Evolutionary conservation across 2,329 filamentous ascomycete species (phyloP), one percentile per base, ranked within the genome.

Genomic region (Colletotrichum magnum): DNA sequence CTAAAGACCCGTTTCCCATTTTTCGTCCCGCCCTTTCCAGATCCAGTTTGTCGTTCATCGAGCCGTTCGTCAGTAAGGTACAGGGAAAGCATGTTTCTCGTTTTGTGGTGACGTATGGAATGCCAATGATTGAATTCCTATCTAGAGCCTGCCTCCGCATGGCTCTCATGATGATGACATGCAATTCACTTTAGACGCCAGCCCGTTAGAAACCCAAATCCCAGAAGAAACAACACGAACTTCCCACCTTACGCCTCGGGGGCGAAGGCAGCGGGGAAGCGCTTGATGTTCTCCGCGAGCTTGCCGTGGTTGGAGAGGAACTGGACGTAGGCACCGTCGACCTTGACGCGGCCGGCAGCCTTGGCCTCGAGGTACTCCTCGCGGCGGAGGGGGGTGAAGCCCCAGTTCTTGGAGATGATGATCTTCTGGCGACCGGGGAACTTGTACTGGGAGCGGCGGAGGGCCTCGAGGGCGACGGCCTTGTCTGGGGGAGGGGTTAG

Each of bases 371-470:
- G 88, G 89, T 98, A 99, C 86, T 99, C 96, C 78, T 98, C 96
- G 79, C 96, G 95, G 81, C 94, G 93, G 80, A 99, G 94, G 82
- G 95, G 95, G 73, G 96, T 99, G 93, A 99, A 99, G 78, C 96
- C 96, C 96, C 96, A 99, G 92, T 99, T 99, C 94, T 98, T 99
- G 90, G 93, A 97, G 88, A 98, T 92, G 81, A 99, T 98, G 89
- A 99, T 98, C 94, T 99, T 99, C 91, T 99, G 96, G 88, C 96
- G 95, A 86, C 96, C 96, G 77, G 96, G 96, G 94, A 99, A 99
- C 93, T 98, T 99, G 94, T 98, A 98, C 92, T 98, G 96, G 76
- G 94, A 97, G 85, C 96, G 94, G 84, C 97, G 95, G 84, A 99
- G 94, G 82, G 96, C 96, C 92, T 99, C 96, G 81, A 99, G 94